Percentiles rank a stretch among this genome's conserved stretches.
These are phyloP conservation scores for Cudoniella acicularis DNA, from an alignment of 495 filamentous ascomycete species.

Conservation along the genomic window DNA sequence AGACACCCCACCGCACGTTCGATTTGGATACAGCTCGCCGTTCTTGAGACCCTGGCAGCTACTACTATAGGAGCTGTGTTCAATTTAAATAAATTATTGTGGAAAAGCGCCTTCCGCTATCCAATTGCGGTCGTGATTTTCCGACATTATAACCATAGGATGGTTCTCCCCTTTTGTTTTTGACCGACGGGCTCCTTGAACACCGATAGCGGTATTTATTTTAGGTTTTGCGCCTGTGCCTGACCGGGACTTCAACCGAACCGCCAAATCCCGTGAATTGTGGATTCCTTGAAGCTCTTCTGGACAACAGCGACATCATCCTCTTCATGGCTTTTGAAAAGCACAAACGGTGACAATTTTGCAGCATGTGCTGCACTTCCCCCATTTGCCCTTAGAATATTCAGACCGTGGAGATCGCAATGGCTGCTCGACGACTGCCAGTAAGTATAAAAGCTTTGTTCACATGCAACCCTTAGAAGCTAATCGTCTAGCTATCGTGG, in stretches of 20 bases:
- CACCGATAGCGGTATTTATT: not conserved
- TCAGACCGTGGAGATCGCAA: constrained; percentile 7
- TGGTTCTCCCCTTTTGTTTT: no score
- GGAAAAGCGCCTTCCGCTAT: no score
- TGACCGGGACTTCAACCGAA: no score
- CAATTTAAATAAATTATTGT: no score
- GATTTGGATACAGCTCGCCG: no score
- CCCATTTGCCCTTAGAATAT: not conserved
- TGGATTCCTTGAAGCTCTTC: not conserved
- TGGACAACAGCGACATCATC: not conserved
- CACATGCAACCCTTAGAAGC: not conserved
- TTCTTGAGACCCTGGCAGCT: no score
- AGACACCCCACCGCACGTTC: no score
- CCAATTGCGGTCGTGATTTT: no score
- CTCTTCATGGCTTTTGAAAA: constrained; percentile 19
- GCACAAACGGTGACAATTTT: constrained; percentile 24
- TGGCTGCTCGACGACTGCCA: constrained; percentile 18
- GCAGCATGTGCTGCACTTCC: constrained; percentile 29
- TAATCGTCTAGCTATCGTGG: not conserved
- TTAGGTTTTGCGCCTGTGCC: no score
- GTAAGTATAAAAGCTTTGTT: constrained; percentile 7
- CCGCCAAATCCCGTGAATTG: not conserved
- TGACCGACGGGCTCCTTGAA: no score
- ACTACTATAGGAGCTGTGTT: no score
- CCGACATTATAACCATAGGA: no score